Percentiles rank a stretch among this genome's conserved stretches.
Conservation (phyloP, 2,329 filamentous ascomycete species). For the Simplicillium sp. region DNA sequence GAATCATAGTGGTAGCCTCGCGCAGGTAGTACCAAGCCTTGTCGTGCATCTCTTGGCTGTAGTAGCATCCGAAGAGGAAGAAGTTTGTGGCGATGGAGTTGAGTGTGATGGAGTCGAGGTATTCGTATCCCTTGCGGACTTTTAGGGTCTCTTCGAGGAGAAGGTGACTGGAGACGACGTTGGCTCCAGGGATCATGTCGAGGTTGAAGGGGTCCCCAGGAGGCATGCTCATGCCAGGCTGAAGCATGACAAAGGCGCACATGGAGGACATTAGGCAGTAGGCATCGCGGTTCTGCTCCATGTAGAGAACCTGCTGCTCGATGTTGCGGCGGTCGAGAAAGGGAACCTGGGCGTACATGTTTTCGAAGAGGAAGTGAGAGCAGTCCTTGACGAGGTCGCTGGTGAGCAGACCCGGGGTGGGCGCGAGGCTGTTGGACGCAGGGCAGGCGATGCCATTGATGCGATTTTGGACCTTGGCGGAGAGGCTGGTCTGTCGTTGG, state of each 20-base stretch:
- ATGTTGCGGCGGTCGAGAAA: slow-evolving; percentile 50
- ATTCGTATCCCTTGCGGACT: slow-evolving; percentile 55
- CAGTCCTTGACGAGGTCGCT: slow-evolving; percentile 56
- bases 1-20: slow-evolving; percentile 63
- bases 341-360: slow-evolving; percentile 56
- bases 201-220: slow-evolving; percentile 44
- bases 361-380: slow-evolving; percentile 57
- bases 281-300: slow-evolving; percentile 52
- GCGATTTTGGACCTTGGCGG: slow-evolving; percentile 50
- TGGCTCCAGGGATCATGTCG: slow-evolving; percentile 47
- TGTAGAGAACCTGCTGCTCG: slow-evolving; percentile 48
- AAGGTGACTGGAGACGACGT: slow-evolving; percentile 54
- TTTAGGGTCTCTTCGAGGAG: slow-evolving; percentile 58
- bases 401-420: slow-evolving; percentile 51
- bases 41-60: slow-evolving; percentile 62
- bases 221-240: slow-evolving; percentile 56
- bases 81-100: slow-evolving; percentile 64
- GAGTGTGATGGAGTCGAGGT: slow-evolving; percentile 44
- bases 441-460: slow-evolving; percentile 45
- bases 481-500: slow-evolving; percentile 56
- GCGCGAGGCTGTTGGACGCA: slow-evolving; percentile 37
- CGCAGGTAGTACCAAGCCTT: slow-evolving; percentile 73
- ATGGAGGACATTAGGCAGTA: slow-evolving; percentile 58
- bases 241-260: slow-evolving; percentile 59
- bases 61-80: slow-evolving; percentile 66